phyloP scores from a whole-genome alignment of 108 stramenopile genomes.

The Pelagomonas calceolata region DNA sequence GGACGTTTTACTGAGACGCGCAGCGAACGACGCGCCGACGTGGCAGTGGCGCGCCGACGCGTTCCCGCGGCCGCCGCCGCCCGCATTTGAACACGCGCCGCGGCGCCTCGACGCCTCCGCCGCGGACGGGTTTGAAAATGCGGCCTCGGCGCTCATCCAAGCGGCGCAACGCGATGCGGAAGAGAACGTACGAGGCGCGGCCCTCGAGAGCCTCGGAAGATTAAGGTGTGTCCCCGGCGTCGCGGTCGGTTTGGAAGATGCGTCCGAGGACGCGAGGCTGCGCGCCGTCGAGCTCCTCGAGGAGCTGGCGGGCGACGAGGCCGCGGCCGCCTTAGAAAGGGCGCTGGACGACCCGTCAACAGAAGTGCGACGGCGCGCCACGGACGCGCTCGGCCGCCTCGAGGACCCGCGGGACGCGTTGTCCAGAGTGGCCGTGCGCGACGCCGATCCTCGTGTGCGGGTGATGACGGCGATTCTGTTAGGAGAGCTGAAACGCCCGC shows the following conservation, averaged over 20 bases:
- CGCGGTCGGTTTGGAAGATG: background rate
- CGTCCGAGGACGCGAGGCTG: background rate
- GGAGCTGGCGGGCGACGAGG: background rate
- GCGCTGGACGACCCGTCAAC: too few species aligned
- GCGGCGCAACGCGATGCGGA: background rate
- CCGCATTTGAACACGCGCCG: too few species aligned
- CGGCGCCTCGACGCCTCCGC: too few species aligned
- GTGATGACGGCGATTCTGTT: background rate
- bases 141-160: background rate
- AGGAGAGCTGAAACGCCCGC: background rate
- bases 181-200: background rate
- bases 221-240: background rate
- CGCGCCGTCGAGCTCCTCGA: background rate
- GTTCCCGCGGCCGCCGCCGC: too few species aligned
- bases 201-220: background rate
- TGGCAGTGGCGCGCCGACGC: too few species aligned
- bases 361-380: too few species aligned
- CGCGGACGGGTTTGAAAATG: background rate
- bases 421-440: background rate
- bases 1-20: background rate
- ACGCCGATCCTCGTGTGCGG: background rate
- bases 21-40: too few species aligned
- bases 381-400: background rate
- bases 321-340: background rate
- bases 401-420: background rate